Percentiles rank a stretch among this genome's conserved stretches.
Conservation (phyloP, 208 protist species). For the Porcisia deanei region DNA sequence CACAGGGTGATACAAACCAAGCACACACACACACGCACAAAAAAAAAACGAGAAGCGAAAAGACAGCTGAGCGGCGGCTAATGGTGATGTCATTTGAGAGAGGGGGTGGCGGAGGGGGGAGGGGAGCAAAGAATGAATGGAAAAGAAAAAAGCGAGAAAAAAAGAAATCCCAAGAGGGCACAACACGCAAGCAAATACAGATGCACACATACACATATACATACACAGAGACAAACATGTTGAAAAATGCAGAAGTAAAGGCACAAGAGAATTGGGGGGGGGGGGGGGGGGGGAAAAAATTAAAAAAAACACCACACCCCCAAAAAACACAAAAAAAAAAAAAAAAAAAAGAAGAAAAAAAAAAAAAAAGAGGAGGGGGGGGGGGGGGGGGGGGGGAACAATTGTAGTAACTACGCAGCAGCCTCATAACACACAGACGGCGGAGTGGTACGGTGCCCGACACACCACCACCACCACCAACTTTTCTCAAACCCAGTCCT, state of each 20-base stretch:
- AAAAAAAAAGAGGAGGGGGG: background rate
- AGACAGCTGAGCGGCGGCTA: too few species aligned
- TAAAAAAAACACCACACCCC: background rate
- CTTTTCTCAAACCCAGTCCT: conserved; percentile 42
- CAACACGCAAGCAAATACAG: background rate
- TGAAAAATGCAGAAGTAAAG: background rate
- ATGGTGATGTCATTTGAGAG: too few species aligned
- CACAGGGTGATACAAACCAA: too few species aligned
- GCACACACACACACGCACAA: too few species aligned
- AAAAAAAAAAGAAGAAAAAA: background rate
- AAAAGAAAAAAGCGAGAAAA: background rate
- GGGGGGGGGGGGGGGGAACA: background rate
- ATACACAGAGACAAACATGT: background rate
- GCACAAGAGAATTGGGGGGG: background rate
- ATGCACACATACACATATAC: too few species aligned
- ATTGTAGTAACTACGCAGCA: too few species aligned
- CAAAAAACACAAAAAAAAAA: background rate
- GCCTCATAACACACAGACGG: too few species aligned
- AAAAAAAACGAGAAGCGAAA: too few species aligned
- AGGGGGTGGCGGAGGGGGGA: background rate
- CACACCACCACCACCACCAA: too few species aligned
- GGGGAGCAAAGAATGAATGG: background rate
- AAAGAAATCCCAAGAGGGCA: background rate
- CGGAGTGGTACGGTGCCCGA: too few species aligned
- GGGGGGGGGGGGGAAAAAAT: background rate